Percentiles rank a stretch among this genome's conserved stretches.
phyloP scores from a whole-genome alignment of 352 stramenopile species.

The Phytopythium montanum region DNA sequence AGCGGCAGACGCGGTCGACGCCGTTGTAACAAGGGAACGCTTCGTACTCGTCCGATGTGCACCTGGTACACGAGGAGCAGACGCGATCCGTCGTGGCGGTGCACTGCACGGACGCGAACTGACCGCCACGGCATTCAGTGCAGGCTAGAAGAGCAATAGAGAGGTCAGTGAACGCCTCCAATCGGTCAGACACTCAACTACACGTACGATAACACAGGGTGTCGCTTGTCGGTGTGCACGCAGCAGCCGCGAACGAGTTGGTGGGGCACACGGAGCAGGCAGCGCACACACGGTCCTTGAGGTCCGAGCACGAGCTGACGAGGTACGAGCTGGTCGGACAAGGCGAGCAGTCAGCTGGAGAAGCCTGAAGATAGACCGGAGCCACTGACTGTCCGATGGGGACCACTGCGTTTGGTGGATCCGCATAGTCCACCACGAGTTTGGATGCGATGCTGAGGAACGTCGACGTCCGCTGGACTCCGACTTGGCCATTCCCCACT shows the following conservation, averaged over 20 bases:
- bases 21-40: conserved; percentile 47
- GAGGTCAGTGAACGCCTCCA: background rate
- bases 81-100: conserved; percentile 53
- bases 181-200: background rate
- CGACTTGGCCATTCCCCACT: conserved; percentile 47
- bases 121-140: conserved; percentile 47
- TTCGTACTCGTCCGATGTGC: conserved; percentile 71
- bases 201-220: conserved; percentile 69
- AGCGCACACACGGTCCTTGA: conserved; percentile 46
- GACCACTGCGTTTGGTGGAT: conserved; percentile 30
- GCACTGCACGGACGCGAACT: conserved; percentile 43
- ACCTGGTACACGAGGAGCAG: conserved; percentile 57
- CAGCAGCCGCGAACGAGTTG: conserved; percentile 47
- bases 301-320: conserved; percentile 55
- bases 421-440: conserved; percentile 48
- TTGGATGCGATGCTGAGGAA: conserved; percentile 34
- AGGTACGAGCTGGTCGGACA: conserved; percentile 45
- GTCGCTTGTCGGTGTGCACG: conserved; percentile 50
- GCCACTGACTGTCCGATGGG: conserved; percentile 13
- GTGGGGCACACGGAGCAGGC: conserved; percentile 52
- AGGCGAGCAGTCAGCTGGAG: conserved; percentile 43
- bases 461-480: conserved; percentile 37
- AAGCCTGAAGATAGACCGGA: conserved; percentile 27
- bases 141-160: background rate
- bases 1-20: conserved; percentile 57